Base-by-base conservation (phyloP, 2,329 filamentous ascomycete genomes). In the Penicillium janthinellum region DNA sequence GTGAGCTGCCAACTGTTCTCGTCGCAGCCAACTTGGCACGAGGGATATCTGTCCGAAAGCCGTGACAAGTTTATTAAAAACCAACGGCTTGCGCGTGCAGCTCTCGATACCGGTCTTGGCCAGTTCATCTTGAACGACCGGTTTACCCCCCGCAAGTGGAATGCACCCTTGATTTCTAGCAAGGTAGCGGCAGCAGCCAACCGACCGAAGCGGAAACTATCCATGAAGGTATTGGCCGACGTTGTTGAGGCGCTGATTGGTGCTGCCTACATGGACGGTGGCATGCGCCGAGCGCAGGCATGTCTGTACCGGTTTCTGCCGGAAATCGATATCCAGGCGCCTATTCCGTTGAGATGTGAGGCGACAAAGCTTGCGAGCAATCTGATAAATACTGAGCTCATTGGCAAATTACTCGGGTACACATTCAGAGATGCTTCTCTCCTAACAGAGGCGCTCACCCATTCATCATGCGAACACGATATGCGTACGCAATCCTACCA, bases 181-280 rank as follows among this genome's bases (percentile, higher is more conserved):
- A 68, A 69, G 4, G 37, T 52, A 28, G 69, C 61, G 56, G 47
- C 56, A 8, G 53, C 52, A 7, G 54, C 63, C 1, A 35, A 37
- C 1, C 66, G 75, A 8, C 50, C 38, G 10, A 53, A 25, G 48
- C 75, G 81, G 5, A 69, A 72, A 14, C 71, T 92, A 35, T 89
- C 91, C 0, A 89, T 87, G 1, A 98, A 98, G 72, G 86, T 86
- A 0, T 83, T 97, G 7, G 94, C 94, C 3, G 94, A 98, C 68
- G 88, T 97, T 0, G 84, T 96, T 0, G 94, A 98, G 72, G 86
- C 93, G 0, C 79, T 97, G 0, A 88, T 97, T 20, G 94, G 92
- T 0, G 90, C 88, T 0, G 84, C 90, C 0, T 92, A 85, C 67
- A 61, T 90, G 1, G 84, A 90, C 54, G 90, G 90, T 1, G 90